Evolutionary conservation across 768 basidiomycete genomes (phyloP), one percentile per base, ranked within the genome.

Genomic region (Tremella fuciformis): DNA sequence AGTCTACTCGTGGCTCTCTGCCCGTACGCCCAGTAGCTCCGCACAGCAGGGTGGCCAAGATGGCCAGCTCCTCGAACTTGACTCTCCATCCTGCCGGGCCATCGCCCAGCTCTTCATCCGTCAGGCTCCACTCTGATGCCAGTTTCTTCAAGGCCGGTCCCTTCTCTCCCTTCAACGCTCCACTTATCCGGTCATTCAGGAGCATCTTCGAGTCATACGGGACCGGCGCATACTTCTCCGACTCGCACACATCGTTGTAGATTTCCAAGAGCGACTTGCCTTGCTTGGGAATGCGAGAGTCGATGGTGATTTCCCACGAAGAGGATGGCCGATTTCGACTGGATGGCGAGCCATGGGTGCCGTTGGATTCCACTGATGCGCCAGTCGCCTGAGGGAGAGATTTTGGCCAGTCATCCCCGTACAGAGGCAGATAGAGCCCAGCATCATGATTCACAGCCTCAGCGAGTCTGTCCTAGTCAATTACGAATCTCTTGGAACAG

Each of bases 51-150:
- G 68, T 69, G 8, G 56, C 57, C 26, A 69, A 53, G 0, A 72
- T 51, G 2, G 63, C 67, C 19, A 72, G 18, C 52, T 72, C 70
- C 48, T 72, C 68, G 13, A 53, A 39, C 41, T 62, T 67, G 24
- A 55, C 53, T 39, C 46, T 40, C 63, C 58, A 63, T 1, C 68
- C 63, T 8, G 15, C 51, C 15, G 42, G n/a, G 6, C 22, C 42
- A 22, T 46, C 42, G 22, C n/a, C n/a, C 6, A 66, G 21, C 48
- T 62, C 65, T 18, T 53, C 54, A 55, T 66, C 61, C 22, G 48
- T 57, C 50, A 71, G 25, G 41, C 47, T 63, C 69, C 69, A 71
- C 37, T 58, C 38, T 16, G 60, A 53, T 2, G 44, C 59, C 19
- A 71, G 38, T 16, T 52, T 49, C 38, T 55, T 34, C 15, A 71